Evolutionary conservation across 2,329 filamentous ascomycete species (phyloP).

Genomic region (Trichophyton benhamiae): DNA sequence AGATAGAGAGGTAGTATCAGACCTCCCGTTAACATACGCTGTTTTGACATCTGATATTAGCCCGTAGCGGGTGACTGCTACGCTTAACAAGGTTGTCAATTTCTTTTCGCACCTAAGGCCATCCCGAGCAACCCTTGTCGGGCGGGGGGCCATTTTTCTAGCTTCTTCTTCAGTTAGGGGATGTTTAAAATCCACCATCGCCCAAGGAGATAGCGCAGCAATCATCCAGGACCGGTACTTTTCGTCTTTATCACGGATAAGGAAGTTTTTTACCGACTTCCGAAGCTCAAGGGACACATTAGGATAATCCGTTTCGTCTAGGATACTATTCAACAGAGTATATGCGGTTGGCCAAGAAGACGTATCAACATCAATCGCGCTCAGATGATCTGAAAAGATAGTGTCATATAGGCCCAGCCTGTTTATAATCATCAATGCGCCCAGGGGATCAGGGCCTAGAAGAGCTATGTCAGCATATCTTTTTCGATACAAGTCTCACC

Average conservation of each 20-base stretch:
- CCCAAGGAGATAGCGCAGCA: constrained; percentile 63
- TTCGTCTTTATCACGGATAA: constrained; percentile 53
- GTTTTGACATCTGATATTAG: constrained; percentile 53
- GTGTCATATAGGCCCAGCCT: constrained; percentile 28
- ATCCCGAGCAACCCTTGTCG: constrained; percentile 56
- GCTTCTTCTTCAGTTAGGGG: constrained; percentile 29
- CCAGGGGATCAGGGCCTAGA: constrained; percentile 28
- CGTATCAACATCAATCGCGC: constrained; percentile 45
- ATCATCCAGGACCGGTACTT: constrained; percentile 66
- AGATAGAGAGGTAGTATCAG: constrained; percentile 20
- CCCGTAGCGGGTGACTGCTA: constrained; percentile 48
- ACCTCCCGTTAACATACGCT: constrained; percentile 18
- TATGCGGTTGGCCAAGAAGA: constrained; percentile 53
- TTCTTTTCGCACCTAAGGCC: constrained; percentile 72
- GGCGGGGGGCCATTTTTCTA: constrained; percentile 45
- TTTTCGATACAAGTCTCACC: not conserved
- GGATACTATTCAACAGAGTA: constrained; percentile 46
- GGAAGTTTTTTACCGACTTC: constrained; percentile 27
- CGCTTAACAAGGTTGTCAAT: constrained; percentile 53
- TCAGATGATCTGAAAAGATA: constrained; percentile 32
- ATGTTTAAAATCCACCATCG: constrained; percentile 36
- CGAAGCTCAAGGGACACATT: constrained; percentile 36
- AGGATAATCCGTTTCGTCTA: constrained; percentile 24
- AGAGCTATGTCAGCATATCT: not conserved
- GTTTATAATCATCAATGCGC: constrained; percentile 30